phyloP scores from a whole-genome alignment of 1,284 basidiomycete genomes.

The Puccinia coronata region DNA sequence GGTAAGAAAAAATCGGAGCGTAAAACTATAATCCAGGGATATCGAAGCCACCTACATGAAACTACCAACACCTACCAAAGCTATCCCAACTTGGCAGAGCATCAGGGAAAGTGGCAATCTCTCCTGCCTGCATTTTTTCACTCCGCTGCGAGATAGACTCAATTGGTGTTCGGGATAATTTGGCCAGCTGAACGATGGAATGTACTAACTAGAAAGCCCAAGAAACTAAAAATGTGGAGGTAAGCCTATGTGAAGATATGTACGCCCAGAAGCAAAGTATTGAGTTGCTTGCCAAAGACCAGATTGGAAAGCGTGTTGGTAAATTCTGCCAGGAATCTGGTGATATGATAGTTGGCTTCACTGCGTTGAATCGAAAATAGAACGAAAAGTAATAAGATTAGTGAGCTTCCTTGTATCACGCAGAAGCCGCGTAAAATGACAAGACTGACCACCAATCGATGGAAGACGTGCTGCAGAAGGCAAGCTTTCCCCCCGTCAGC shows the following conservation, averaged over 20 bases:
- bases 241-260: no score
- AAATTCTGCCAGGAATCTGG: constrained; percentile 60
- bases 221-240: no score
- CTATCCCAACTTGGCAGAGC: constrained; percentile 42
- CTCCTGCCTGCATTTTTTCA: constrained; percentile 33
- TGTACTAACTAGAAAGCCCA: neutral
- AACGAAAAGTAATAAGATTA: no score
- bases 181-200: neutral
- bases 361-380: neutral
- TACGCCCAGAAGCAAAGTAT: no score
- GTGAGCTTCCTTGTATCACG: no score
- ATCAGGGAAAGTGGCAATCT: constrained; percentile 23
- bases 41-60: constrained; percentile 22
- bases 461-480: constrained; percentile 24
- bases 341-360: constrained; percentile 52
- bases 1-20: neutral
- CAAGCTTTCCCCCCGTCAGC: no score
- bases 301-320: constrained; percentile 62
- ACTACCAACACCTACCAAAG: constrained; percentile 36
- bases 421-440: no score
- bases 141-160: neutral
- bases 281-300: constrained; percentile 58
- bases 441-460: constrained; percentile 50
- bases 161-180: neutral
- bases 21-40: neutral